Percentiles rank a stretch among this genome's conserved stretches.
These are phyloP conservation scores for Colletotrichum theobromicola DNA, from an alignment of 2,329 filamentous ascomycete genomes.

Conservation along the genomic window DNA sequence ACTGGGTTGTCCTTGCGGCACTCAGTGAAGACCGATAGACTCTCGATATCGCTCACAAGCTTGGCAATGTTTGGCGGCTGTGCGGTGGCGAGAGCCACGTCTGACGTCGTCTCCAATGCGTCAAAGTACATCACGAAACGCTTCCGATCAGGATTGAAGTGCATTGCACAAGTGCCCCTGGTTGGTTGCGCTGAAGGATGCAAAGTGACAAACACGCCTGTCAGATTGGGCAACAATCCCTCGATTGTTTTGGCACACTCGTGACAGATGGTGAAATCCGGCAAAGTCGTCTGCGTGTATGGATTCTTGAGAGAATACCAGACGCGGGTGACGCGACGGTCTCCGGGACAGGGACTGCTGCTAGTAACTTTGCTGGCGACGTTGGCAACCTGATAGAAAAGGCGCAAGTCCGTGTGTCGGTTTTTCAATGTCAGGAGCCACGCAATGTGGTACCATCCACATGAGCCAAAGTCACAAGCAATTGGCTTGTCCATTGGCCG, in stretches of 20 bases:
- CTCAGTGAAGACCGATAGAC: constrained; percentile 62
- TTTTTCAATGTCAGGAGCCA: constrained; percentile 82
- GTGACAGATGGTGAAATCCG: constrained; percentile 77
- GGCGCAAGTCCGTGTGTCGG: constrained; percentile 65
- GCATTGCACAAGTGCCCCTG: constrained; percentile 71
- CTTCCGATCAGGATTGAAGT: constrained; percentile 57
- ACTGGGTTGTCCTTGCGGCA: constrained; percentile 70
- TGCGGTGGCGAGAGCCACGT: constrained; percentile 49
- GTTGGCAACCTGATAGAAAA: constrained; percentile 73
- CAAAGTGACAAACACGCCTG: constrained; percentile 66
- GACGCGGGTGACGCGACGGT: constrained; percentile 57
- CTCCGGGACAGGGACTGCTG: constrained; percentile 62
- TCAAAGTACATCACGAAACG: constrained; percentile 67
- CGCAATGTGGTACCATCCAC: constrained; percentile 82
- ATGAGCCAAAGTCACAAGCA: constrained; percentile 79
- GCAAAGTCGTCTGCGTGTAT: constrained; percentile 65
- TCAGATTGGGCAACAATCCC: constrained; percentile 74
- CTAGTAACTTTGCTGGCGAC: constrained; percentile 51
- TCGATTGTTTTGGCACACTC: constrained; percentile 77
- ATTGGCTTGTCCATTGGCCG: constrained; percentile 63
- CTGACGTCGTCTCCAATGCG: constrained; percentile 61
- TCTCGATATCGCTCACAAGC: constrained; percentile 68
- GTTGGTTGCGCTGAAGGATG: constrained; percentile 50
- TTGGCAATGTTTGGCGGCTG: constrained; percentile 60
- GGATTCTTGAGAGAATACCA: constrained; percentile 83